Base-by-base conservation (phyloP, 345 rosid genomes). In the Eucalyptus marginata region DNA sequence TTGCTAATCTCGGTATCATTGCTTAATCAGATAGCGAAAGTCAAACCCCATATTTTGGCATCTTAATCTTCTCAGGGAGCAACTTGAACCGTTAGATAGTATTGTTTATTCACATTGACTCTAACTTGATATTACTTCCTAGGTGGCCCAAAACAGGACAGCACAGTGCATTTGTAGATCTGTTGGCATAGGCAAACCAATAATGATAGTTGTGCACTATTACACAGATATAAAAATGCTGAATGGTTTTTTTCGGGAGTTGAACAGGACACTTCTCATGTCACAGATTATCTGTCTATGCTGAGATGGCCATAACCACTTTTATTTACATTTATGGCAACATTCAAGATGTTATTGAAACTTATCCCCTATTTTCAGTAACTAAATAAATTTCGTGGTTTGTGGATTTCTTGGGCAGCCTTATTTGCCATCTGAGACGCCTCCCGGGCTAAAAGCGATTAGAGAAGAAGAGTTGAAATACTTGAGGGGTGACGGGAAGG, bases 341-440 rank as follows among this genome's bases (percentile, higher is more conserved):
- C 84, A 20, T 76, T 40, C 29, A 43, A 76, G 47, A 76, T 76
- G 84, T 76, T 76, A 76, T 76, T 40, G 84, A 76, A 76, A 76
- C 84, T 11, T 18, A n/a, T 49, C 87, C 40, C 43, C 29, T 27
- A 43, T 40, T 54, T 40, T 87, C 27, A 15, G n/a, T 59, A 36
- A 22, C 47, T 40, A 76, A 76, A 76, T 76, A 36, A 18, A 40
- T 40, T 20, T 40, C 7, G 59, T 4, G n/a, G 36, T 22, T 84
- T 54, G 59, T 22, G 22, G 7, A 62, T 91, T 84, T 87, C 36
- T 90, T 90, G 89, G 79, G 91, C 97, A 98, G 99, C 98, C 99
- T 31, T 98, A 95, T 92, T 91, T 98, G 86, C 99, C 98, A 1
- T 91, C 86, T 64, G 95, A 97, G 91, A 98, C 99, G 40, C 99